Base-by-base conservation (phyloP, 1,139 yeast genomes). In the Saccharomyces hybrid region DNA sequence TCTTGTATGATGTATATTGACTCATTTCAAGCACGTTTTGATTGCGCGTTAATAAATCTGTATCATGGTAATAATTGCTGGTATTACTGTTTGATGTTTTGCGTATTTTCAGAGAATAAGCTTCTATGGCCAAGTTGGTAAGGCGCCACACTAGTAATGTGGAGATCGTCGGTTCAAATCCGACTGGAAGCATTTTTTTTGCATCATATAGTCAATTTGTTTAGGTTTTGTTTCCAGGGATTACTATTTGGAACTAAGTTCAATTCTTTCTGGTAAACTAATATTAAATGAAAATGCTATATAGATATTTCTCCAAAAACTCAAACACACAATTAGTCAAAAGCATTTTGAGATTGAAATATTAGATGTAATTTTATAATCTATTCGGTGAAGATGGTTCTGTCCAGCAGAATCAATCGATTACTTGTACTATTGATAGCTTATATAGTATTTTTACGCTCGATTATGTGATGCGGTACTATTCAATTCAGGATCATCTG, bases 131-230 rank as follows among this genome's bases (percentile, higher is more conserved):
- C 74, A 70, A 71, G 73, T 69, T 71, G 73, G 74, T 70, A 71
- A 71, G 73, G 74, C 73, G 73, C 73, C 68, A 70, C 73, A 71
- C 74, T 71, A 71, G 73, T 71, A 70, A 70, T 70, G 73, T 70
- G 68, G 73, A 71, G 73, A 70, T 70, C 73, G 64, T 68, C 73
- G 65, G 73, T 70, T 71, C 73, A 67, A 70, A 64, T 70, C 73
- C 65, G 73, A 64, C 65, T 70, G 73, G 71, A 70, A 71, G 73
- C 73, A 71, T 56, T 56, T 61, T 50, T 59, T 64, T 46, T 14
- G 5, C 49, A 24, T 26, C 5, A 26, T 44, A 44, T 3, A 38
- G 53, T 27, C 53, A 54, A 41, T 52, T 54, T 52, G 53, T 53
- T 51, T 56, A 59, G 42, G 56, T 59, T 47, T 55, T 52, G 31